A percentile compares a stretch with the other conserved stretches of the same genome.
phyloP scores from a whole-genome alignment of 495 filamentous ascomycete species.

The Penicillium lividum region DNA sequence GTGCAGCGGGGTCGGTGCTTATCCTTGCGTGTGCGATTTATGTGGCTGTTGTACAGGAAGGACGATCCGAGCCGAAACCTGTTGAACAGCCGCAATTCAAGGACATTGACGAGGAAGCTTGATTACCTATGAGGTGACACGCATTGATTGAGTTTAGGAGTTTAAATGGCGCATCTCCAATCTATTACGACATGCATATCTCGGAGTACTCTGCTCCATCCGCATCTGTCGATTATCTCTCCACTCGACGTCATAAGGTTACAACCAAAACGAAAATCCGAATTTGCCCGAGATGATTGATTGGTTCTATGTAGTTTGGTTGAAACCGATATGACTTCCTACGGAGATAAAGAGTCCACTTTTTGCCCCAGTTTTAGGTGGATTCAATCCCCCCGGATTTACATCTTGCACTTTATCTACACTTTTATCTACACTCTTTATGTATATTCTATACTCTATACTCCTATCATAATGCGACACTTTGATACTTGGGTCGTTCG shows the following conservation, averaged over 20 bases:
- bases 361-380: constrained; percentile 9
- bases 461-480: constrained; percentile 38
- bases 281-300: constrained; percentile 22
- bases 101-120: constrained; percentile 16
- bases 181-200: neutral
- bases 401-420: neutral
- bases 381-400: constrained; percentile 5
- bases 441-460: neutral
- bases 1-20: constrained; percentile 70
- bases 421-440: neutral
- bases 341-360: constrained; percentile 2
- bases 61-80: constrained; percentile 9
- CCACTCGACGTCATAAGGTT: constrained; percentile 39
- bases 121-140: neutral
- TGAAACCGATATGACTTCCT: neutral
- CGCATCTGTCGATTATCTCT: constrained; percentile 3
- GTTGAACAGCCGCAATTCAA: constrained; percentile 13
- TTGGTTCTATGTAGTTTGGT: constrained; percentile 2
- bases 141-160: neutral
- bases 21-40: constrained; percentile 82
- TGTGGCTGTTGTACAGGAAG: constrained; percentile 61
- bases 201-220: constrained; percentile 23
- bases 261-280: constrained; percentile 18
- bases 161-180: neutral
- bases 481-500: constrained; percentile 49